Conservation (phyloP, 805 yeast genomes). For the Cyberlindnera americana region DNA sequence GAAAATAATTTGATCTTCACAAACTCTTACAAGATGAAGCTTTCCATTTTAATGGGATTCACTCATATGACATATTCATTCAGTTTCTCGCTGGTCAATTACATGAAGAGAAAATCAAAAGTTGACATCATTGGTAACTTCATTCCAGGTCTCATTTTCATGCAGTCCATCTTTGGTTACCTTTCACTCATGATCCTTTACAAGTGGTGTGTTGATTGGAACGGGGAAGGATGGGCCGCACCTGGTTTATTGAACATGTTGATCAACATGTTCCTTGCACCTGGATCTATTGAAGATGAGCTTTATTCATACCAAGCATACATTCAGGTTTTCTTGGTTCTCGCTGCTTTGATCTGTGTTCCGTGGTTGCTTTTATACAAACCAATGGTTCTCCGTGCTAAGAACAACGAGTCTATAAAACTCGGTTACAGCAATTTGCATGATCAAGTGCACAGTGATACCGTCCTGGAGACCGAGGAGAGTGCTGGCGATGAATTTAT, state of each 20-base stretch:
- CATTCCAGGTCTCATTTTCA: conserved; percentile 88
- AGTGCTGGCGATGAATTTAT: conserved; percentile 31
- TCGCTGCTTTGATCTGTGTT: conserved; percentile 80
- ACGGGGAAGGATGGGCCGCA: conserved; percentile 67
- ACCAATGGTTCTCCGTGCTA: conserved; percentile 46
- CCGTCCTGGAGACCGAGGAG: conserved; percentile 44
- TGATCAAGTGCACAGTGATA: conserved; percentile 36
- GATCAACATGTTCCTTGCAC: conserved; percentile 91
- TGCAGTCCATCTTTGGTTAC: conserved; percentile 97
- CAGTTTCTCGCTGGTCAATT: conserved; percentile 80
- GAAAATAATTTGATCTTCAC: conserved; percentile 88
- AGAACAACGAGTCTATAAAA: conserved; percentile 43
- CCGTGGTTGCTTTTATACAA: conserved; percentile 90
- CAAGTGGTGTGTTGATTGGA: conserved; percentile 96
- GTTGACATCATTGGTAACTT: conserved; percentile 92
- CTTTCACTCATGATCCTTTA: conserved; percentile 80
- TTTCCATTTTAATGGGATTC: conserved; percentile 93
- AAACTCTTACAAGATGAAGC: conserved; percentile 96
- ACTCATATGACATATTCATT: conserved; percentile 91
- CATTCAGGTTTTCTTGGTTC: conserved; percentile 67
- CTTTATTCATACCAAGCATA: conserved; percentile 76
- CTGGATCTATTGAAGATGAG: conserved; percentile 81
- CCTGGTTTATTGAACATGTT: conserved; percentile 94
- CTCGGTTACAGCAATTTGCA: conserved; percentile 48
- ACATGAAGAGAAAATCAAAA: conserved; percentile 58